phyloP scores from a whole-genome alignment of 352 stramenopile species.

The Halophytophthora batemanensis region DNA sequence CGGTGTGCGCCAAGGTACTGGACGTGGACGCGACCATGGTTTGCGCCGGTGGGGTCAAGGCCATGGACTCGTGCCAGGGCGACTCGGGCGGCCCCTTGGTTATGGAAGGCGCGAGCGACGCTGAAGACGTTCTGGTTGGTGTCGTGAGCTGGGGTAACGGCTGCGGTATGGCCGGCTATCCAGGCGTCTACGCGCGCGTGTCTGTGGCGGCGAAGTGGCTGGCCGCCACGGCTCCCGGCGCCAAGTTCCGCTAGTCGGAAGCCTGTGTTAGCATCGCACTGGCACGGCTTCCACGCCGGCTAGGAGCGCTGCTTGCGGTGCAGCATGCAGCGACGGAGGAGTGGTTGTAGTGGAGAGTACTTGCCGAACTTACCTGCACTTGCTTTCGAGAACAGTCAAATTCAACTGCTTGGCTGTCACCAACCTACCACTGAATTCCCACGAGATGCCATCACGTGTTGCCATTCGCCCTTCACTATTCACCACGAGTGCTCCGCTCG shows the following conservation, averaged over 20 bases:
- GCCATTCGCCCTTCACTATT: too few relatives aligned
- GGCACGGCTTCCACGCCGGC: too few relatives aligned
- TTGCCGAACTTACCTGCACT: too few relatives aligned
- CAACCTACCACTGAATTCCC: too few relatives aligned
- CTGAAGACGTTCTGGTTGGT: constrained; percentile 37
- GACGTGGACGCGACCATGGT: constrained; percentile 45
- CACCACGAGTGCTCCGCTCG: too few relatives aligned
- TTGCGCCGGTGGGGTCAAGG: constrained; percentile 45
- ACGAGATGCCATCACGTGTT: too few relatives aligned
- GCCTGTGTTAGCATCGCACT: too few relatives aligned
- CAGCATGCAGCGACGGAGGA: too few relatives aligned
- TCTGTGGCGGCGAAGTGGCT: constrained; percentile 29
- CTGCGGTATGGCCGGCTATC: constrained; percentile 34
- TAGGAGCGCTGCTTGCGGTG: too few relatives aligned
- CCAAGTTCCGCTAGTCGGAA: constrained; percentile 16
- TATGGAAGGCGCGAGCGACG: constrained; percentile 18
- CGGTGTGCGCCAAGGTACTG: constrained; percentile 29
- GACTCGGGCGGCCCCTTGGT: constrained; percentile 51
- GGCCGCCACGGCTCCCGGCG: constrained; percentile 8
- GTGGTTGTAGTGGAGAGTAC: too few relatives aligned
- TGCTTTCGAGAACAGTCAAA: too few relatives aligned
- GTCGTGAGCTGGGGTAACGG: constrained; percentile 60
- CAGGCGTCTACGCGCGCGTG: constrained; percentile 56
- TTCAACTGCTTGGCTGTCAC: too few relatives aligned
- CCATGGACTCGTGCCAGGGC: constrained; percentile 60